Evolutionary conservation across 129 eudicot species (phyloP), one percentile per base, ranked within the genome.

Genomic region (Flaveria linearis): DNA sequence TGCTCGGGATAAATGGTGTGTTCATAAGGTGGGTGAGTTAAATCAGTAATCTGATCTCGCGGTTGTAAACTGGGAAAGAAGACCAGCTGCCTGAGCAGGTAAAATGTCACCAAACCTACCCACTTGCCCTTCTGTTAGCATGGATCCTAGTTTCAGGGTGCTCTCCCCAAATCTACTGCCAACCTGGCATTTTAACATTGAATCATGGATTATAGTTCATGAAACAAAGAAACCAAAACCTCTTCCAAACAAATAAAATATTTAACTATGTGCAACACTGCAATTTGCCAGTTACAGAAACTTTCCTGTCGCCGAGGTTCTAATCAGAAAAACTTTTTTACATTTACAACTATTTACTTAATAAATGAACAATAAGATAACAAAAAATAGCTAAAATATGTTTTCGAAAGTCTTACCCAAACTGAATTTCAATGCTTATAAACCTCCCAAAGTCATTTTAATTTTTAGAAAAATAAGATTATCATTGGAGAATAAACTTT

Each of bases 161-260:
- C 97, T 92, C 89, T 95, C 99, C 42, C 99, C 99, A 66, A 95
- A 95, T 80, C 92, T 87, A 84, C 97, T 95, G 71, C 99, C 97
- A 83, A 85, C 99, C 99, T 95, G 92, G 25, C 51, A 76, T 51
- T 68, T 16, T 14, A 36, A 68, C 46, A 8, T 45, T 45, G 3
- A 46, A 28, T 65, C 41, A 33, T 15, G 67, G 65, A 36, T 50
- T 18, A 2, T 1, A 28, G 72, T 49, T 33, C 14, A 50, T 10
- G 51, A 74, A 75, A 63, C 79, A 46, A 52, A 52, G 47, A 26
- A 71, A 26, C 49, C 9, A 2, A 50, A 75, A 25, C 10, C 62
- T 56, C 28, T n/a, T 53, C 23, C 10, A 53, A 53, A 53, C 60
- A n/a, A 53, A 53, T n/a, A 20, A 53, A 53, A 53, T n/a, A 53